Base-by-base conservation (phyloP, 441 rosid genomes). In the Lagerstroemia fauriei region DNA sequence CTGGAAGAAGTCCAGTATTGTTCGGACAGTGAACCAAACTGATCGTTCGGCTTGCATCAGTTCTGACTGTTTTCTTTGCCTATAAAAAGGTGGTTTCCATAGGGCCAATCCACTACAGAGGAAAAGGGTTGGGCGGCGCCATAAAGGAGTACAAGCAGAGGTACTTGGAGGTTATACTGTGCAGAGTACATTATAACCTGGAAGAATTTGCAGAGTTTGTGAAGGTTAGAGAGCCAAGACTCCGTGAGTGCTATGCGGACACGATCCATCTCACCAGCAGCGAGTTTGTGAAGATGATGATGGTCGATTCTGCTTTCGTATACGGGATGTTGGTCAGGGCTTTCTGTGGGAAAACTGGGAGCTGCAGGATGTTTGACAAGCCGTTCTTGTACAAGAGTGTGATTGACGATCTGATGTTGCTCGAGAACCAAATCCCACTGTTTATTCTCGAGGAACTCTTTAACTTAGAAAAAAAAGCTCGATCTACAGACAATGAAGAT, bases 401-500 rank as follows among this genome's bases (percentile, higher is more conserved):
- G 46, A 11, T 41, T 0, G 11, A 77, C 38, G 79, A 78, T 20
- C 22, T 84, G 70, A 29, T 48, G 18, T 73, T 81, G 44, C 65
- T 74, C 14, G 71, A 81, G 34, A 84, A 81, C 71, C 81, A 84
- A 29, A 83, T 82, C 22, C 73, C 78, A 1, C 65, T 77, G 57
- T 82, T 69, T 25, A 29, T 82, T 10, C 20, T 69, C 16, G 31
- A 81, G 7, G 80, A 32, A 4, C 25, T 78, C 24, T 44, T 77
- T 16, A 32, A 46, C 8, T 47, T 18, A 69, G 7, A 7, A 47
- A 47, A 7, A 0, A 47, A 7, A 7, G 11, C 7, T 47, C 50
- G 11, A 7, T 12, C 50, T 7, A 12, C 7, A 18, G 34, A 65
- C 1, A n/a, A 9, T 6, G 17, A 27, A n/a, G 34, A 11, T n/a